phyloP scores from a whole-genome alignment of 2,329 filamentous ascomycete genomes.

The Aspergillus ustus region DNA sequence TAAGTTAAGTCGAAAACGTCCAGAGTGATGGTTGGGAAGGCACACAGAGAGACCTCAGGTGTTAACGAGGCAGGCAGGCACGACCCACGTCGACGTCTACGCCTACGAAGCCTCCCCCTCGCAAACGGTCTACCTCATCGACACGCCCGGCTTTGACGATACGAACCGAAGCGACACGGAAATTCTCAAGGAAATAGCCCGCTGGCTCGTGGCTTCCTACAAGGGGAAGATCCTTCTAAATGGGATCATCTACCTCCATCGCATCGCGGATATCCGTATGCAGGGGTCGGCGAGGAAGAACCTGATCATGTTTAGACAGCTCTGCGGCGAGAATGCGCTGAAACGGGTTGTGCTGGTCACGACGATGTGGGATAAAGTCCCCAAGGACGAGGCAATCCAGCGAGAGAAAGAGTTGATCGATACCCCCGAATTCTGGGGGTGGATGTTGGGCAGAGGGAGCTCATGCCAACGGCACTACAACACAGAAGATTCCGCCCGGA shows the following conservation, averaged over 20 bases:
- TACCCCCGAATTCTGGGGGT: constrained; percentile 14
- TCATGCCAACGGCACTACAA: too few species aligned
- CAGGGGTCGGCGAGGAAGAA: constrained; percentile 37
- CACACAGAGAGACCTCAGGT: too few species aligned
- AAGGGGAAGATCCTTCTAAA: constrained; percentile 26
- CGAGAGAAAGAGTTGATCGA: constrained; percentile 7
- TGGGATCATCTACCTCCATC: constrained; percentile 47
- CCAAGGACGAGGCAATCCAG: not conserved
- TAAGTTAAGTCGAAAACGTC: not conserved
- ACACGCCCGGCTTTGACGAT: constrained; percentile 52
- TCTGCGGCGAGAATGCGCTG: constrained; percentile 42
- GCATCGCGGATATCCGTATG: constrained; percentile 42
- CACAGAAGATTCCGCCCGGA: too few species aligned
- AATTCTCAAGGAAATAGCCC: constrained; percentile 40
- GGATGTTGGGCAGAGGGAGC: too few species aligned
- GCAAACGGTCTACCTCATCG: constrained; percentile 36
- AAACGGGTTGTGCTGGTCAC: constrained; percentile 44
- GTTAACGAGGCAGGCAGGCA: constrained; percentile 13
- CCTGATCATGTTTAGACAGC: constrained; percentile 43
- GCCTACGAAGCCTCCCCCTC: not conserved
- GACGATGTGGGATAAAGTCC: constrained; percentile 39
- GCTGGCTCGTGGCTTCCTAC: constrained; percentile 35
- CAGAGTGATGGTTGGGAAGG: not conserved
- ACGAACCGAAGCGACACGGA: constrained; percentile 42
- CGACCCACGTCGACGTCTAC: constrained; percentile 13